Conservation (phyloP, 208 protist species). For the Trypanosoma grayi region DNA sequence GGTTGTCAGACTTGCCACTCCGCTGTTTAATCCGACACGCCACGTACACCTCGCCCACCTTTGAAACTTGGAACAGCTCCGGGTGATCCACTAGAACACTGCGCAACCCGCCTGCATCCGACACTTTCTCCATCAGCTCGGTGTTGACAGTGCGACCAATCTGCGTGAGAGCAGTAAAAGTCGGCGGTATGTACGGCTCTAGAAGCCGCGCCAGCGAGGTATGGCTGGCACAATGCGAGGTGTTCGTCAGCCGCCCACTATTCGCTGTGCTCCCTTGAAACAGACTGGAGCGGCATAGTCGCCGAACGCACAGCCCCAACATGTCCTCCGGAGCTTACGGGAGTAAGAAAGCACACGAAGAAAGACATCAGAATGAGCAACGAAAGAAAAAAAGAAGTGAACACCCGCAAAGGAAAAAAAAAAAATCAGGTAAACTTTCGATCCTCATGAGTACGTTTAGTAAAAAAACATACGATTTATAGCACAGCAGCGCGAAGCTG, state of each 20-base stretch:
- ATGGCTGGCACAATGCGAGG: background rate
- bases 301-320: slow-evolving; percentile 9
- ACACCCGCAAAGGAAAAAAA: background rate
- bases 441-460: background rate
- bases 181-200: slow-evolving; percentile 33
- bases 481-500: background rate
- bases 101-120: slow-evolving; percentile 22
- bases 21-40: slow-evolving; percentile 19
- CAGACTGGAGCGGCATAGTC: background rate
- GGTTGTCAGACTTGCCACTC: background rate
- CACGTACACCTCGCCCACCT: slow-evolving; percentile 31
- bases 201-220: slow-evolving; percentile 19
- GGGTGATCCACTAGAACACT: slow-evolving; percentile 24
- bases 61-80: slow-evolving; percentile 23
- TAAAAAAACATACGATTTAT: slow-evolving; percentile 8
- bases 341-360: slow-evolving; percentile 6
- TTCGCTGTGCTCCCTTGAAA: background rate
- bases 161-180: slow-evolving; percentile 58
- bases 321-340: slow-evolving; percentile 10
- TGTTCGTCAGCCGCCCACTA: background rate
- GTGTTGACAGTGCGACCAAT: slow-evolving; percentile 41
- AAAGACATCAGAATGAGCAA: background rate
- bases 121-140: slow-evolving; percentile 48
- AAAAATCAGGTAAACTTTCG: background rate
- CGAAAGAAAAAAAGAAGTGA: slow-evolving; percentile 14